phyloP scores from a whole-genome alignment of 441 rosid species.

The Melastoma candidum region DNA sequence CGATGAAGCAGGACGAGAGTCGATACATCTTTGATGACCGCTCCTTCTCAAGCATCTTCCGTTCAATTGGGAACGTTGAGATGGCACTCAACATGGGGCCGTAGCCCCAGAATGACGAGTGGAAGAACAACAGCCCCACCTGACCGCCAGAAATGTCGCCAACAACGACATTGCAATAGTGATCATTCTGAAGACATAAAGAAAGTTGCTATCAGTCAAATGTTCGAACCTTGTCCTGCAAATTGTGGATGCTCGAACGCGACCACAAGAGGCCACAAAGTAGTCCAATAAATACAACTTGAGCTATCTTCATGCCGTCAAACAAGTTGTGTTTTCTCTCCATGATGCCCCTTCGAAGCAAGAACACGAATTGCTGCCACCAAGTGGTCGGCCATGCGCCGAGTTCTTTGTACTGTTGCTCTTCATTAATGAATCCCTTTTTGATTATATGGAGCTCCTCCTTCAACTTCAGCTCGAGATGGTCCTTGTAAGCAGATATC shows the following conservation, averaged over 20 bases:
- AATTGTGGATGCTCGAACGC: slow-evolving; percentile 21
- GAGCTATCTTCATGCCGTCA: slow-evolving; percentile 20
- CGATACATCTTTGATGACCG: slow-evolving; percentile 26
- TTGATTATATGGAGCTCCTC: too few relatives aligned
- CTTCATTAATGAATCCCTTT: too few relatives aligned
- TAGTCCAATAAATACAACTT: slow-evolving; percentile 23
- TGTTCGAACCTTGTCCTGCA: slow-evolving; percentile 26
- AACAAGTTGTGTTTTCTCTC: slow-evolving; percentile 27
- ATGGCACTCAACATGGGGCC: slow-evolving; percentile 22
- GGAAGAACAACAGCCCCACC: slow-evolving; percentile 26
- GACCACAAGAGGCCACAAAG: slow-evolving; percentile 25
- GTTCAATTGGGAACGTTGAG: slow-evolving; percentile 27
- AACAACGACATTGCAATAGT: neutral
- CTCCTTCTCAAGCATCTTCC: slow-evolving; percentile 26
- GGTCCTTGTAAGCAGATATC: too few relatives aligned
- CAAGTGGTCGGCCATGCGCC: slow-evolving; percentile 19
- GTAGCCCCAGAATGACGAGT: slow-evolving; percentile 26
- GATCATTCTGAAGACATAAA: neutral
- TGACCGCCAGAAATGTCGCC: slow-evolving; percentile 3
- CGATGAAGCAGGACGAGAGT: slow-evolving; percentile 25
- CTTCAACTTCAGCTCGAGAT: too few relatives aligned
- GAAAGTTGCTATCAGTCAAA: neutral
- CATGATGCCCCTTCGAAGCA: slow-evolving; percentile 21
- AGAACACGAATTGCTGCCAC: slow-evolving; percentile 24
- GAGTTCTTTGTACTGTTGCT: too few relatives aligned